These are phyloP conservation scores for Saussurea involucrata DNA, from an alignment of 129 eudicot genomes.

Conservation along the genomic window DNA sequence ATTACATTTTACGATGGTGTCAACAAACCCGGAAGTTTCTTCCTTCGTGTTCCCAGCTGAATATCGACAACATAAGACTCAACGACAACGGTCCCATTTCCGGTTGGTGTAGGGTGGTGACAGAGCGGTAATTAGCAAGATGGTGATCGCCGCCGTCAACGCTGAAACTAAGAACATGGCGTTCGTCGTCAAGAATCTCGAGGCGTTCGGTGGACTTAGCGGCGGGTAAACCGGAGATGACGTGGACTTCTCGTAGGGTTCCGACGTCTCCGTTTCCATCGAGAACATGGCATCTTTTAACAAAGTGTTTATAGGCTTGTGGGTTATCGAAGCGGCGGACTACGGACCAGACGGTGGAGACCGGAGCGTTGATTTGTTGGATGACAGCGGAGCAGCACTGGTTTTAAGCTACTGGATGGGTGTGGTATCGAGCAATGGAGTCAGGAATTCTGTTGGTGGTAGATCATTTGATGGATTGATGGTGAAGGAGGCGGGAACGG, in stretches of 20 bases:
- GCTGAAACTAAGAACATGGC: conserved; percentile 72
- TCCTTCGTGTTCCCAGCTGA: conserved; percentile 76
- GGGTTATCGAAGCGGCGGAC: conserved; percentile 91
- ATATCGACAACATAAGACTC: conserved; percentile 83
- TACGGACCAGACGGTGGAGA: conserved; percentile 72
- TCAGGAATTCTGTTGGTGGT: conserved; percentile 51
- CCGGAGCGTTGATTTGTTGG: conserved; percentile 64
- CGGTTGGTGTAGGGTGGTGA: conserved; percentile 54
- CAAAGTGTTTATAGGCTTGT: conserved; percentile 81
- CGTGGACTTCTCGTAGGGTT: conserved; percentile 61
- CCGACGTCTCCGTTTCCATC: conserved; percentile 73
- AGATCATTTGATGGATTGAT: too few species aligned
- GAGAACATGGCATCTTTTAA: conserved; percentile 72
- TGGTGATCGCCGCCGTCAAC: conserved; percentile 88
- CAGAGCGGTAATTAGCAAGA: conserved; percentile 64
- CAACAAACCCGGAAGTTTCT: too few species aligned
- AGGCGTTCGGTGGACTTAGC: conserved; percentile 67
- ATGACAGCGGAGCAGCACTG: conserved; percentile 88
- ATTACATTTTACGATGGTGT: too few species aligned
- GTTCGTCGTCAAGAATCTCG: conserved; percentile 80
- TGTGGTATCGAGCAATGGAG: conserved; percentile 53
- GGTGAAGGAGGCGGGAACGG: too few species aligned
- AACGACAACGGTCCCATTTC: conserved; percentile 56
- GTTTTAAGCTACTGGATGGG: conserved; percentile 49
- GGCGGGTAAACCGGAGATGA: conserved; percentile 85